These are phyloP conservation scores for Rhynchospora tenuis DNA, from an alignment of 176 grass and related monocot genomes.

Conservation along the genomic window DNA sequence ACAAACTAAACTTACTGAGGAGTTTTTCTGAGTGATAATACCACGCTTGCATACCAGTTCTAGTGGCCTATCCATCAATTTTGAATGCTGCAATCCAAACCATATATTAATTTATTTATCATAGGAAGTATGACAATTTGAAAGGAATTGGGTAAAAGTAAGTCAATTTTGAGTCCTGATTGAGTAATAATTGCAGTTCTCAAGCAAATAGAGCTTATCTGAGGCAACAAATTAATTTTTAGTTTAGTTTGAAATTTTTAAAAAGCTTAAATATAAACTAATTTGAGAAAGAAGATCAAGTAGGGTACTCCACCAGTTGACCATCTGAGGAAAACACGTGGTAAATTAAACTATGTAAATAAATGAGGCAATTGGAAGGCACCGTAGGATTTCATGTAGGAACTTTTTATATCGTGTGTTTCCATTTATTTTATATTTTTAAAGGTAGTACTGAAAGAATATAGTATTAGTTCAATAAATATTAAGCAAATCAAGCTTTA, in stretches of 20 bases:
- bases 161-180: not conserved
- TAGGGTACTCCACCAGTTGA: not conserved
- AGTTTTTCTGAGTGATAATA: conserved; percentile 74
- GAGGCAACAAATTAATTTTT: not conserved
- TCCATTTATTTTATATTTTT: no score
- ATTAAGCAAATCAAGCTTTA: no score
- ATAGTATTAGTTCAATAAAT: no score
- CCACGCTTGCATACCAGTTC: conserved; percentile 87
- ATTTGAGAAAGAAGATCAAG: not conserved
- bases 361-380: no score
- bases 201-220: not conserved
- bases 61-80: conserved; percentile 70
- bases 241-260: not conserved
- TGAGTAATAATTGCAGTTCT: not conserved
- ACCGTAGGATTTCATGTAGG: no score
- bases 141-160: not conserved
- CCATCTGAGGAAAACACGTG: no score
- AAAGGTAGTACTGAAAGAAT: no score
- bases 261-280: not conserved
- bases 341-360: no score
- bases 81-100: conserved; percentile 66
- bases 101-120: not conserved
- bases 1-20: conserved; percentile 45
- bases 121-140: no score
- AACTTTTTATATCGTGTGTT: no score